Evolutionary conservation across 805 yeast genomes (phyloP), one percentile per base, ranked within the genome.

Genomic region (Blastobotrys attinorum): DNA sequence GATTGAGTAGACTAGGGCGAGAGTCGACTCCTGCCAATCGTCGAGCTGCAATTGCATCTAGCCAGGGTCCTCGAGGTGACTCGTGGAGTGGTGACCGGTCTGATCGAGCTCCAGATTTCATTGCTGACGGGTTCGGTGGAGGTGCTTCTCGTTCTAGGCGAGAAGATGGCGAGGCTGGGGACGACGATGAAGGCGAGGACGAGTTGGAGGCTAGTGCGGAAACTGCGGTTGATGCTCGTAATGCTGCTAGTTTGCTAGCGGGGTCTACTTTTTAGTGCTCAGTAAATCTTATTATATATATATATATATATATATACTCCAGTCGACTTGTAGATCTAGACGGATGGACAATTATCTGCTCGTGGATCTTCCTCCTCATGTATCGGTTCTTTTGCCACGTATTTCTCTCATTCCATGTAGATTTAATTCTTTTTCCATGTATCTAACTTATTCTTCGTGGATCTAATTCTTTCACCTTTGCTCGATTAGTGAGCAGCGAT

Each of bases 211-310:
- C 39, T 5, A 54, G 50, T 1, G 58, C 62, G 15, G 64, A 63
- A 31, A 64, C 67, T 3, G 67, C 65, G 3, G 74, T 87, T 3
- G 90, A 86, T 62, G 94, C 96, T 0, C 77, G 76, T 47, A 80
- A 79, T 54, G 97, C 96, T 1, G 97, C 96, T 0, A 69, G 77
- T 29, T 54, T 90, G 33, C 68, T 89, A 22, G 95, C 96, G 1
- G 79, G 79, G 3, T 78, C 90, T 2, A 77, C 85, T 3, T 84
- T 84, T 42, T 53, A 43, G 40, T 16, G n/a, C 29, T 17, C 10
- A 20, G 22, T 6, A 34, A 22, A n/a, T n/a, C n/a, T n/a, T n/a
- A n/a, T n/a, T n/a, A n/a, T n/a, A n/a, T n/a, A n/a, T n/a, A n/a
- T n/a, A n/a, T n/a, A n/a, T n/a, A n/a, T n/a, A n/a, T n/a, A n/a